phyloP scores from a whole-genome alignment of 2,329 filamentous ascomycete species.

The Penicillium sumatraense region DNA sequence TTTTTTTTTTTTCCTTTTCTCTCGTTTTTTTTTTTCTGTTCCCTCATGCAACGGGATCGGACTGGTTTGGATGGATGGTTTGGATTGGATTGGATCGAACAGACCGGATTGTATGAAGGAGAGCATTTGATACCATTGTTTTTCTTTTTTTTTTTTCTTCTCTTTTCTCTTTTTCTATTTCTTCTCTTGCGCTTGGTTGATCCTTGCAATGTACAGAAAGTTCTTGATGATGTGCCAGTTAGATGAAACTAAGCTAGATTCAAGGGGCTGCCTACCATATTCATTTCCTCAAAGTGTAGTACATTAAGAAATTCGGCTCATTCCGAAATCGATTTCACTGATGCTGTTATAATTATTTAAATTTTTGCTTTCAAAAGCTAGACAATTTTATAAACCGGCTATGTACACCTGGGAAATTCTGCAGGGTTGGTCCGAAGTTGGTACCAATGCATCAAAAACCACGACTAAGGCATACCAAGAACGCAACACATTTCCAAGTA shows the following conservation, averaged over 20 bases:
- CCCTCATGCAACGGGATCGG: no score
- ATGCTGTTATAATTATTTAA: background rate
- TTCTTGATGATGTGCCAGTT: background rate
- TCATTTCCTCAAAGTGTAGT: no score
- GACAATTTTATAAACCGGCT: no score
- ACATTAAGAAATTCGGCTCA: background rate
- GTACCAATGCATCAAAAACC: no score
- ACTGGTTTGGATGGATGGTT: background rate
- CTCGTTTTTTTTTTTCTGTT: background rate
- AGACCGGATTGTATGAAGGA: background rate
- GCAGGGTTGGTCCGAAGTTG: no score
- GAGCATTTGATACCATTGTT: background rate
- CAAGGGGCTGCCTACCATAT: no score
- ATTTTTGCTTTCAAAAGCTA: background rate
- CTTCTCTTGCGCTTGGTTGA: background rate
- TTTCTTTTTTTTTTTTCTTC: background rate
- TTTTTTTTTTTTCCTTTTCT: background rate
- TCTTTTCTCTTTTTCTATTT: background rate
- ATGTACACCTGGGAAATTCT: no score
- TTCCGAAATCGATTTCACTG: background rate
- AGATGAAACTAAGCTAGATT: background rate
- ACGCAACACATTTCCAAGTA: no score
- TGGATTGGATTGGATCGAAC: background rate
- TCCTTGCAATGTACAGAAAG: background rate
- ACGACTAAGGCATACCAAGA: no score